A percentile compares a stretch with the other conserved stretches of the same genome.
Conservation (phyloP, 805 yeast genomes). For the Candida nanaspora region DNA sequence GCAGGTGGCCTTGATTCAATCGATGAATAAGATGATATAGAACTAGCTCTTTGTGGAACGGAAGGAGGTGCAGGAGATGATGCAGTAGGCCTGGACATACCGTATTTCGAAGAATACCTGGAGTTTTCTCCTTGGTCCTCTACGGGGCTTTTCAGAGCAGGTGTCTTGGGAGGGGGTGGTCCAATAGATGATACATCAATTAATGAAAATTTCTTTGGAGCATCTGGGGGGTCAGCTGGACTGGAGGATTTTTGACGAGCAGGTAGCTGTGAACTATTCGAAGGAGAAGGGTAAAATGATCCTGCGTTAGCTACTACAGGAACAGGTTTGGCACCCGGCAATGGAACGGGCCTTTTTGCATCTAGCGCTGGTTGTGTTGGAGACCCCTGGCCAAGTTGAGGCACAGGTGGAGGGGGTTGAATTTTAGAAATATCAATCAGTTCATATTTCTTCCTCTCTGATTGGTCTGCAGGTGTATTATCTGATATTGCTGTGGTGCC, state of each 20-base stretch:
- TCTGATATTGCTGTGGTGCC: constrained; percentile 2
- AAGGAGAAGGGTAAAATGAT: no score
- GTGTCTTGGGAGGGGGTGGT: constrained; percentile 15
- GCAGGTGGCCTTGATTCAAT: no score
- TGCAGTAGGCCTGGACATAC: no score
- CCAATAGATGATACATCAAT: constrained; percentile 13
- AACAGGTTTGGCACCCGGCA: neutral
- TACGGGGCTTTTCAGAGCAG: neutral
- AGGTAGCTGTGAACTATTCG: neutral
- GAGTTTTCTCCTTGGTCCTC: neutral
- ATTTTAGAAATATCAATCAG: constrained; percentile 19
- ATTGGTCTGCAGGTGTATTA: constrained; percentile 1
- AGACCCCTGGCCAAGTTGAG: constrained; percentile 2
- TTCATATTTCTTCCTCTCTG: constrained; percentile 13
- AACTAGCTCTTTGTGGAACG: neutral
- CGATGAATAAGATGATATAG: neutral
- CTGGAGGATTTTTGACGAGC: neutral
- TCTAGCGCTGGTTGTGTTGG: neutral
- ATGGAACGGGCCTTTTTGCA: neutral
- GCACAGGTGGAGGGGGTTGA: constrained; percentile 22
- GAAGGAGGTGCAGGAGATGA: constrained; percentile 1
- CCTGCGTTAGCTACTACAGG: neutral
- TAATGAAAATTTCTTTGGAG: constrained; percentile 10
- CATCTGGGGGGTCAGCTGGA: neutral
- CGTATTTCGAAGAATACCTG: neutral